Percentiles rank a stretch among this genome's conserved stretches.
phyloP scores from a whole-genome alignment of 768 basidiomycete species.

The Tephrocybe sp. region DNA sequence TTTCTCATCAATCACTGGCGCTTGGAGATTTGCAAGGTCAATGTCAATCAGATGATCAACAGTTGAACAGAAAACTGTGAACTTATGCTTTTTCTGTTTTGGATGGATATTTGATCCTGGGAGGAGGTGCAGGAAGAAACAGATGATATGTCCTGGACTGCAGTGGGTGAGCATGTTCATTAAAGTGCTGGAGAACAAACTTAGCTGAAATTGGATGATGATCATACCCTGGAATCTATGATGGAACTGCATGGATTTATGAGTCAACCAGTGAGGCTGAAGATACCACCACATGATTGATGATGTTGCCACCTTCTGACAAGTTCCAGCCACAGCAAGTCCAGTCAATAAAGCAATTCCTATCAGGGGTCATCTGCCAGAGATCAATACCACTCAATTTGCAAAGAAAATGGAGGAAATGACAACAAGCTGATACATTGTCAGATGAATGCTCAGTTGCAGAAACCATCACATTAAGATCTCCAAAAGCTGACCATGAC shows the following conservation, averaged over 20 bases:
- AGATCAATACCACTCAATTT: constrained; percentile 13
- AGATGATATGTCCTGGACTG: neutral
- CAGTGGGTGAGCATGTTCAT: no score
- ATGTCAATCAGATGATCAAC: neutral
- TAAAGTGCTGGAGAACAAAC: neutral
- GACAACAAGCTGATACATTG: neutral
- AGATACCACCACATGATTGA: constrained; percentile 19
- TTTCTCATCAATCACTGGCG: neutral
- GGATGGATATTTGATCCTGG: neutral
- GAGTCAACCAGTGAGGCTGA: neutral
- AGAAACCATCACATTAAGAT: neutral
- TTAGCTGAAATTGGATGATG: neutral
- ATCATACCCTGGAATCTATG: neutral
- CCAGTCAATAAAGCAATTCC: constrained; percentile 15
- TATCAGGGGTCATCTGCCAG: constrained; percentile 13
- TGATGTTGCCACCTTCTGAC: constrained; percentile 19
- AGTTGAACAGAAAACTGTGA: neutral
- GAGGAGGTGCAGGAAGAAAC: neutral
- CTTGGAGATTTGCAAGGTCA: neutral
- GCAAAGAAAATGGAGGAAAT: constrained; percentile 10
- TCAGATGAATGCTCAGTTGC: neutral
- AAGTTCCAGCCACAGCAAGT: constrained; percentile 9
- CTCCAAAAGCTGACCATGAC: neutral
- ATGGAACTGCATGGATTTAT: neutral
- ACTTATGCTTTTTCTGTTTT: neutral